Evolutionary conservation across 2,329 filamentous ascomycete genomes (phyloP).

Genomic region (Fusarium sp.): DNA sequence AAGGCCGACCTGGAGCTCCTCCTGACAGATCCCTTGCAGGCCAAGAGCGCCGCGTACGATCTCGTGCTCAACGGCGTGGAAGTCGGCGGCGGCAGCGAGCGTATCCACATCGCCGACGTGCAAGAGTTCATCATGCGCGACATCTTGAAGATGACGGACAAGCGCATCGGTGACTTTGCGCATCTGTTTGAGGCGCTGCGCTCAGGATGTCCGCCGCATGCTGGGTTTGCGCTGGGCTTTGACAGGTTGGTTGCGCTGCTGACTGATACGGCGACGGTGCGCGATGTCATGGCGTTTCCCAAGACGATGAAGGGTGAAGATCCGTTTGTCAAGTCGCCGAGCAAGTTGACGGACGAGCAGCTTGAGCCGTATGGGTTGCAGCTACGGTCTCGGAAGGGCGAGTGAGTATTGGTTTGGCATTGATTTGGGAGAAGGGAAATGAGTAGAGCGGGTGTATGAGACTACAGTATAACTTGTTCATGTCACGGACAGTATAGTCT

Average conservation of each 20-base stretch:
- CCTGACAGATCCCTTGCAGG: constrained; percentile 75
- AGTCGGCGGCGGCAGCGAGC: constrained; percentile 89
- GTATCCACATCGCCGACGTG: constrained; percentile 86
- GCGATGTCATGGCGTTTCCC: constrained; percentile 96
- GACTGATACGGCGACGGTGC: constrained; percentile 78
- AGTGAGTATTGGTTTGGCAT: background rate
- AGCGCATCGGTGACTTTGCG: constrained; percentile 81
- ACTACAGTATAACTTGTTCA: background rate
- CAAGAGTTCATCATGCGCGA: constrained; percentile 88
- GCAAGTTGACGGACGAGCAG: constrained; percentile 69
- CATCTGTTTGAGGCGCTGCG: constrained; percentile 86
- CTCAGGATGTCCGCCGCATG: constrained; percentile 92
- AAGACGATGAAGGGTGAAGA: constrained; percentile 94
- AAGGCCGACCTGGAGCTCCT: constrained; percentile 79
- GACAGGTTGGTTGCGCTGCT: constrained; percentile 87
- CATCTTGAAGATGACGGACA: constrained; percentile 79
- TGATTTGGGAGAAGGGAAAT: background rate
- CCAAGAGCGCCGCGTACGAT: constrained; percentile 90
- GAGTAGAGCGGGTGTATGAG: background rate
- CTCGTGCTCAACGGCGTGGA: constrained; percentile 96
- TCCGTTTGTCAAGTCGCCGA: constrained; percentile 81
- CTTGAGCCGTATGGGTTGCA: constrained; percentile 60
- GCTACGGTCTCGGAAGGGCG: constrained; percentile 21
- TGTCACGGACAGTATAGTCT: background rate
- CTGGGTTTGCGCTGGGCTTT: constrained; percentile 92